These are phyloP conservation scores for Epichloe scottii DNA, from an alignment of 2,329 filamentous ascomycete species.

Conservation along the genomic window DNA sequence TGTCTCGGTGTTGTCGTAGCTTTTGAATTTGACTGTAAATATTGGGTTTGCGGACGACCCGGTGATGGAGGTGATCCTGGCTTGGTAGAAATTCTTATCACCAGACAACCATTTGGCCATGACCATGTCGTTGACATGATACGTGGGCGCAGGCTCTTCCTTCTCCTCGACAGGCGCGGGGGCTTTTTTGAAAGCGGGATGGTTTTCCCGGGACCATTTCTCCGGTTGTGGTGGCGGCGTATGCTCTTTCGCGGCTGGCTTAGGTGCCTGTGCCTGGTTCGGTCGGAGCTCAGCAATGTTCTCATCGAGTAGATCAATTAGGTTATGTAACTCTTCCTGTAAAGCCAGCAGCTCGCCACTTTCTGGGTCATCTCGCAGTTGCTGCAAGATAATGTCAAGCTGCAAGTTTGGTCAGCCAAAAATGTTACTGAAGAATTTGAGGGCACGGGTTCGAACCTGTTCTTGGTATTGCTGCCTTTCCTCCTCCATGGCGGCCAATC, in stretches of 20 bases:
- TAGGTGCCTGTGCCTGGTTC: conserved; percentile 29
- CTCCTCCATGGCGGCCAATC: conserved; percentile 31
- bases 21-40: conserved; percentile 92
- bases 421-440: background rate
- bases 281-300: conserved; percentile 68
- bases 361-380: conserved; percentile 68
- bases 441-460: conserved; percentile 28
- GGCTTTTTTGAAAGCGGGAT: conserved; percentile 58
- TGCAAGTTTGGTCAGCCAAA: conserved; percentile 23
- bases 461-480: conserved; percentile 44
- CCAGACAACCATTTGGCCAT: conserved; percentile 84
- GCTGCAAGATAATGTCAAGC: conserved; percentile 66
- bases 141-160: conserved; percentile 42
- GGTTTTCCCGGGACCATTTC: conserved; percentile 72
- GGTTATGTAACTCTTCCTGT: conserved; percentile 68
- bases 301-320: conserved; percentile 67
- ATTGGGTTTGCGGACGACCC: conserved; percentile 84
- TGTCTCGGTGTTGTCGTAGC: conserved; percentile 75
- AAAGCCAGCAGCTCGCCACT: conserved; percentile 67
- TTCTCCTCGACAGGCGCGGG: conserved; percentile 34
- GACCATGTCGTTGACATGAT: conserved; percentile 80
- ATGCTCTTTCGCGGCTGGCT: conserved; percentile 31
- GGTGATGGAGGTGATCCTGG: conserved; percentile 85
- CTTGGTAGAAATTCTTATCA: conserved; percentile 83
- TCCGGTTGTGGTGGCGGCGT: conserved; percentile 43